Percentiles rank a stretch among this genome's conserved stretches.
phyloP scores from a whole-genome alignment of 495 filamentous ascomycete species.

The Alectoria sarmentosa region DNA sequence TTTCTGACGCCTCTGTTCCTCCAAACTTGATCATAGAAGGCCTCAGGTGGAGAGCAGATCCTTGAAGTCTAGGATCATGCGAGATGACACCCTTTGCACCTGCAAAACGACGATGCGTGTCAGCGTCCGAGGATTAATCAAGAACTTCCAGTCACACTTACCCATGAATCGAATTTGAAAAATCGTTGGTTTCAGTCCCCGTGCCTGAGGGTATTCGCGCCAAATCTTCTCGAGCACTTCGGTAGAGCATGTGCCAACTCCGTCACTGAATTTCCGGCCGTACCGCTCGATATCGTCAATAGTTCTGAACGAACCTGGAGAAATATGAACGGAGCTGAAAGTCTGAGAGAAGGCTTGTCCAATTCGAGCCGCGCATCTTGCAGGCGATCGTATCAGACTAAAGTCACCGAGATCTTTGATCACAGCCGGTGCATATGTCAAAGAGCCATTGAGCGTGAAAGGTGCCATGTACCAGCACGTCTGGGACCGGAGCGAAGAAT shows the following conservation, averaged over 20 bases:
- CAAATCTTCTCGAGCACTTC: conserved; percentile 48
- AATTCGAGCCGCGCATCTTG: conserved; percentile 72
- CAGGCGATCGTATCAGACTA: conserved; percentile 52
- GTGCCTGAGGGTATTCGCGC: conserved; percentile 35
- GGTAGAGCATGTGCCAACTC: conserved; percentile 63
- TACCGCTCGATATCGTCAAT: conserved; percentile 41
- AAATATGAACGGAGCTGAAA: conserved; percentile 42
- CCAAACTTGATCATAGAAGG: conserved; percentile 75
- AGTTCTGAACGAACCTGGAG: conserved; percentile 26
- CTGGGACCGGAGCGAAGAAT: conserved; percentile 64
- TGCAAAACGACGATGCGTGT: conserved; percentile 20
- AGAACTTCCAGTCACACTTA: conserved; percentile 38
- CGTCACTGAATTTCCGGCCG: conserved; percentile 65
- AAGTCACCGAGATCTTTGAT: conserved; percentile 63
- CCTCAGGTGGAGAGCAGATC: conserved; percentile 50
- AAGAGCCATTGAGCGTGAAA: conserved; percentile 44
- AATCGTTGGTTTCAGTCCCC: conserved; percentile 45
- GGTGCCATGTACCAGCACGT: conserved; percentile 63
- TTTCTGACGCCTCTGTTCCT: conserved; percentile 41
- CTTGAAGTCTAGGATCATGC: conserved; percentile 51
- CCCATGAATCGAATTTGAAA: conserved; percentile 67
- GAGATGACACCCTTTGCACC: conserved; percentile 69
- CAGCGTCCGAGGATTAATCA: conserved; percentile 53
- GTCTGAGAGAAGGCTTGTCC: conserved; percentile 83
- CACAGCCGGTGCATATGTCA: conserved; percentile 42